Evolutionary conservation across 768 basidiomycete species (phyloP).

Genomic region (Arthromyces matolae): DNA sequence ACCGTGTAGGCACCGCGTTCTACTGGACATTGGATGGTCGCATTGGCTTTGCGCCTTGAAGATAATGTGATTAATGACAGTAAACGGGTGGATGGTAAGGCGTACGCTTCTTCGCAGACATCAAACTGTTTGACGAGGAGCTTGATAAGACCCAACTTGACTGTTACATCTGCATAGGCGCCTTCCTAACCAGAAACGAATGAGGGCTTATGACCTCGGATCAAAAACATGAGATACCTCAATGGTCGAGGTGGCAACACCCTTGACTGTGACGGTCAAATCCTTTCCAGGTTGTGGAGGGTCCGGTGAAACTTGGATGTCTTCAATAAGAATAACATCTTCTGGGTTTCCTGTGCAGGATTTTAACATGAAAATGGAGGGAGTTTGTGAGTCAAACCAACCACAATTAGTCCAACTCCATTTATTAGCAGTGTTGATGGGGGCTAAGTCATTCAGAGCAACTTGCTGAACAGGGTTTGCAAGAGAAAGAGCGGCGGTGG

Average conservation of each 20-base stretch:
- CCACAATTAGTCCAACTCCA: constrained; percentile 80
- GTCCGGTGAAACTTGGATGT: constrained; percentile 76
- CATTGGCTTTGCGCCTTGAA: constrained; percentile 68
- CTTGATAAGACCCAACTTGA: constrained; percentile 93
- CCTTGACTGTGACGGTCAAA: constrained; percentile 81
- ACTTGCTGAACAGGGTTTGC: constrained; percentile 23
- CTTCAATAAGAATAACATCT: constrained; percentile 59
- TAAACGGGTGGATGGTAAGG: constrained; percentile 16
- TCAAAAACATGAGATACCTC: no score
- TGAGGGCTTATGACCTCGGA: no score
- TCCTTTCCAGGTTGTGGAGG: constrained; percentile 86
- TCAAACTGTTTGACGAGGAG: constrained; percentile 82
- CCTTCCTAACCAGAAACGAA: constrained; percentile 90
- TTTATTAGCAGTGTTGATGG: constrained; percentile 33
- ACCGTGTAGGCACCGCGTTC: constrained; percentile 67
- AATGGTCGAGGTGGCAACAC: constrained; percentile 52
- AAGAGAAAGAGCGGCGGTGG: constrained; percentile 16
- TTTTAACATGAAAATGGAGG: constrained; percentile 6
- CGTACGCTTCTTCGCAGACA: constrained; percentile 92
- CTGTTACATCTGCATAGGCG: constrained; percentile 82
- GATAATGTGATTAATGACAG: constrained; percentile 4
- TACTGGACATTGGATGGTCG: constrained; percentile 82
- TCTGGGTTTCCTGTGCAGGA: constrained; percentile 35
- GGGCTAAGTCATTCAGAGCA: constrained; percentile 21
- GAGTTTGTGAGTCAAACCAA: constrained; percentile 35